Evolutionary conservation across 73 alveolate genomes (phyloP), one percentile per base, ranked within the genome.

Genomic region (Chromera velia): DNA sequence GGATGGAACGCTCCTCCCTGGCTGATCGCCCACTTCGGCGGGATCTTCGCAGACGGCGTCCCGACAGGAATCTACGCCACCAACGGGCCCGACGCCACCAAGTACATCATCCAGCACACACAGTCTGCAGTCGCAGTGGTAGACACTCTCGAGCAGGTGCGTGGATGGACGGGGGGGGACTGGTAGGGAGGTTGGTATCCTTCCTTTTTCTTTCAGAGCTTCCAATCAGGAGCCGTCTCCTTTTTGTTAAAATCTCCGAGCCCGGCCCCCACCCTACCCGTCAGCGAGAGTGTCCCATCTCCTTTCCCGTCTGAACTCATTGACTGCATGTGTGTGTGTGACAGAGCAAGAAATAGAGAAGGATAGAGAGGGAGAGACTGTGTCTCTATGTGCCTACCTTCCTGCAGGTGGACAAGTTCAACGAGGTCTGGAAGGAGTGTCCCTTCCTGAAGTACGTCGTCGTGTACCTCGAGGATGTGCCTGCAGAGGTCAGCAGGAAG

Each of bases 1-100:
- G 97, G 97, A 17, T 90, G 81, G 84, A 92, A 92, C 76, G 82
- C 93, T 29, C 96, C 96, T 31, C 91, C 90, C 40, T 92, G 97
- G 97, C 86, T 85, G 33, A 90, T 88, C 26, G 85, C 94, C 30
- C 88, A 85, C 75, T 69, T 71, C 55, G 97, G 97, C 27, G 72
- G 93, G 46, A 84, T 92, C 32, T 46, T 90, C 72, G 91, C 90
- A n/a, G 79, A 88, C 67, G 80, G 88, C 45, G 74, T 92, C 40
- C 88, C 96, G 7, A 87, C 81, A 32, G 97, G 97, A 33, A 88
- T 92, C 29, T 92, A 92, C 77, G 88, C 95, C 32, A 92, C 97
- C 24, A 92, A 92, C 76, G 82, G 83, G 34, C 85, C 90, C 27
- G 94, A 89, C 29, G 94, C 97, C 46, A 85, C 93, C 89, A 75